Evolutionary conservation across 2,329 filamentous ascomycete genomes (phyloP).

Genomic region (Ophiosphaerella narmari): DNA sequence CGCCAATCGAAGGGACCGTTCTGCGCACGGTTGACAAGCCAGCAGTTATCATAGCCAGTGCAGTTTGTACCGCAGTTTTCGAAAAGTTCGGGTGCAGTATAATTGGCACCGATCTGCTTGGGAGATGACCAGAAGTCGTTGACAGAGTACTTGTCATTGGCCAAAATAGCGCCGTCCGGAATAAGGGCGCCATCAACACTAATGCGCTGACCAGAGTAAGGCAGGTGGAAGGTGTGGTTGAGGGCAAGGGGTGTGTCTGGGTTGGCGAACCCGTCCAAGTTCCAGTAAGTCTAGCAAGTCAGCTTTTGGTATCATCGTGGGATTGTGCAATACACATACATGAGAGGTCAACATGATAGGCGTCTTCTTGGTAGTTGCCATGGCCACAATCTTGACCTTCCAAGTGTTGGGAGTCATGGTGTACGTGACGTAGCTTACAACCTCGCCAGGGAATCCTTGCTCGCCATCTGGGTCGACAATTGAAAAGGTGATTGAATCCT

Average conservation of each 20-base stretch:
- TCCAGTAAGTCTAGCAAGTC: conserved; percentile 71
- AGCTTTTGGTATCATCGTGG: not conserved
- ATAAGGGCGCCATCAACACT: conserved; percentile 63
- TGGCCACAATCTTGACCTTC: conserved; percentile 73
- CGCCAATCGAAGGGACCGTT: conserved; percentile 68
- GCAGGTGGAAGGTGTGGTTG: conserved; percentile 74
- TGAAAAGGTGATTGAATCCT: conserved; percentile 73
- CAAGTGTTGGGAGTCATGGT: conserved; percentile 68
- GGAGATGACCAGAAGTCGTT: conserved; percentile 83
- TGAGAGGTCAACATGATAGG: conserved; percentile 81
- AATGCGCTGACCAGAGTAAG: conserved; percentile 72
- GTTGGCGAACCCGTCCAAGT: conserved; percentile 78
- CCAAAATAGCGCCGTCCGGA: conserved; percentile 64
- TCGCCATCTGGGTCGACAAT: conserved; percentile 74
- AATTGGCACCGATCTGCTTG: conserved; percentile 76
- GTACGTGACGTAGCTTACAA: conserved; percentile 75
- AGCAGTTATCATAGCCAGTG: conserved; percentile 83
- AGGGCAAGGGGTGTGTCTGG: conserved; percentile 67
- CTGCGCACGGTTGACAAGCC: conserved; percentile 66
- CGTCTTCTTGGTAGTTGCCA: conserved; percentile 73
- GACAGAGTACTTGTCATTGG: conserved; percentile 68
- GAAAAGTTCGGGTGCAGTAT: conserved; percentile 63
- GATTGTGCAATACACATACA: conserved; percentile 48
- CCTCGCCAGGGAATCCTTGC: conserved; percentile 78
- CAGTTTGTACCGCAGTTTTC: conserved; percentile 82